Evolutionary conservation across 306 rosid species (phyloP), one percentile per base, ranked within the genome.

Genomic region (Lathyrus oleraceus): DNA sequence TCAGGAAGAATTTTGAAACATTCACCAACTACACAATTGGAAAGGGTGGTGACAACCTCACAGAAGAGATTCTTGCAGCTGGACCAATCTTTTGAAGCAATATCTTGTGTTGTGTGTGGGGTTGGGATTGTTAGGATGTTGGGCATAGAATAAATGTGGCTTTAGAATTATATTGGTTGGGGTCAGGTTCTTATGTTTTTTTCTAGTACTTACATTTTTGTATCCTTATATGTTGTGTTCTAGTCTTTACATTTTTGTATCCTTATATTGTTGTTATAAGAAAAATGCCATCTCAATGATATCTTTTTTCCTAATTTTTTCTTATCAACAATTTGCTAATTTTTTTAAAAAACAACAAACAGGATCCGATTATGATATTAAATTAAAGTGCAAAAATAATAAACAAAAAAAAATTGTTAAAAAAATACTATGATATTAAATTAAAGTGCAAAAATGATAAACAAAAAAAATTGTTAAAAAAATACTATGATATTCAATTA

Each of bases 11-110:
- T 57, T 91, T 91, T 36, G 89, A 78, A 53, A 85, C 79, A 8
- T 91, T 91, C 81, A 48, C 79, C 36, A 75, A 74, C 67, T 70
- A 88, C 83, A 86, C 76, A 81, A 85, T 91, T 61, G 97, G 97
- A 12, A 74, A 75, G 61, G 88, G 15, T 15, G 44, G 74, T 58
- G 65, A 62, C 77, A 85, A 76, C 53, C 83, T 88, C 57, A 85
- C 90, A 3, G 82, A 83, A 65, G 90, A 91, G 81, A 88, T 91
- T 76, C 82, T 91, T 10, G 89, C 87, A 23, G 95, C 91, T 2
- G 97, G 97, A 77, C 97, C 97, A 5, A 61, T 23, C 74, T 83
- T 87, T 73, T 89, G 59, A 59, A 58, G 64, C 40, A 47, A 67
- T 75, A 35, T 35, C 39, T 23, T 21, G 11, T 47, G 25, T 38